Evolutionary conservation across 129 eudicot species (phyloP).

Genomic region (Flaveria bidentis): DNA sequence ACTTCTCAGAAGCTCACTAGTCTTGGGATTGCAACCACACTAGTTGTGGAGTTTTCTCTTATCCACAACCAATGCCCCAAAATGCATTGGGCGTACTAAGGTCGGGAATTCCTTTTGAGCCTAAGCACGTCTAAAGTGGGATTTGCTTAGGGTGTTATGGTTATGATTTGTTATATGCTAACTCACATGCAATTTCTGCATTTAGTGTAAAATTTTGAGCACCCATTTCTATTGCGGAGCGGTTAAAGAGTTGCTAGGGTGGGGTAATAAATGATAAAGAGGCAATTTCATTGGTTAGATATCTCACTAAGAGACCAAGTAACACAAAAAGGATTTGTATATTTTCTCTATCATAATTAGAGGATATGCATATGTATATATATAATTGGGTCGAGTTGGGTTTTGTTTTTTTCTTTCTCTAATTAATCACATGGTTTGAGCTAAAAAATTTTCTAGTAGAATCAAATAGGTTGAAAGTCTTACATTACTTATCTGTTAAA

Average conservation of each 20-base stretch:
- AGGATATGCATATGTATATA: neutral
- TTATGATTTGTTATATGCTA: neutral
- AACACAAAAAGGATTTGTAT: neutral
- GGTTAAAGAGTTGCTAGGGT: neutral
- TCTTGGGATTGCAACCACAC: neutral
- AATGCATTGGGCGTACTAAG: neutral
- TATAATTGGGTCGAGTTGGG: neutral
- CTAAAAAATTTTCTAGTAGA: neutral
- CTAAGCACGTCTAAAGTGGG: neutral
- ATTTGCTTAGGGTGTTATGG: too few relatives aligned
- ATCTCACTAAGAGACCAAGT: constrained; percentile 2
- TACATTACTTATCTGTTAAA: neutral
- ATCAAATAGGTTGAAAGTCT: neutral
- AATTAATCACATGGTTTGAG: neutral
- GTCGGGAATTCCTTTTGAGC: neutral
- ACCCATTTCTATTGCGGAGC: neutral
- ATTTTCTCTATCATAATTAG: neutral
- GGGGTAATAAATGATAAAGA: neutral
- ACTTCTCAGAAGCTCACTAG: neutral
- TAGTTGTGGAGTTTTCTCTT: neutral
- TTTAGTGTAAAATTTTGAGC: neutral
- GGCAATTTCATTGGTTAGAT: constrained; percentile 10
- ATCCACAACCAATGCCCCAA: neutral
- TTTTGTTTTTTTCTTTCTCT: neutral
- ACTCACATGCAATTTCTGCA: constrained; percentile 15